Evolutionary conservation across 768 basidiomycete species (phyloP), one percentile per base, ranked within the genome.

Genomic region (Fibroporia radiculosa): DNA sequence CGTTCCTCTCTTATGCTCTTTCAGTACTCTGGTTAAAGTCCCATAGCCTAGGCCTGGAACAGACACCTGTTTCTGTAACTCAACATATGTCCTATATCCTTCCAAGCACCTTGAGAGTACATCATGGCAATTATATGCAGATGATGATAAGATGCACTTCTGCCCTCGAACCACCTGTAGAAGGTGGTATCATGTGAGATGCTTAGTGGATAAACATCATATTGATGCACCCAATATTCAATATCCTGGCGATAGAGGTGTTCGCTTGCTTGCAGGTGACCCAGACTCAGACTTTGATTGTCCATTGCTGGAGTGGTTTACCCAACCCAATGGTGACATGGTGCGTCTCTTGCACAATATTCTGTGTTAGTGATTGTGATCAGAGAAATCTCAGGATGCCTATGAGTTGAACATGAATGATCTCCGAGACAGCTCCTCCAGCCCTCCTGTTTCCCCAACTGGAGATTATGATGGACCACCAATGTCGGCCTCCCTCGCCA

Each of bases 261-360:
- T 53, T 18, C 52, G 49, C 2, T 48, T 53, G 13, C 52, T 56
- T 11, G 52, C 55, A 13, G 50, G 44, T 16, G 44, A 51, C 36
- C 55, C 55, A 4, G 47, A 53, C 22, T 32, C 40, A 10, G 50
- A 51, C 14, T 37, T 36, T 0, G 33, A 36, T 0, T 48, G 34
- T 32, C n/a, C 45, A 7, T 29, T 42, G 0, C 48, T 56, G 18
- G 44, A 31, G 3, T 50, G 44, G 24, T 49, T 46, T 25, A n/a
- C 37, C 33, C 26, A 48, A 54, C 29, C 26, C 27, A 13, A 8
- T 40, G 16, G 22, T 13, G 25, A n/a, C n/a, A n/a, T n/a, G n/a
- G n/a, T n/a, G n/a, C n/a, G n/a, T n/a, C n/a, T n/a, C n/a, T n/a
- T n/a, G n/a, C n/a, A n/a, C n/a, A n/a, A 22, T 32, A 19, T 23